Conservation (phyloP, 1,284 basidiomycete species). For the Cystobasidiaceae sp. region DNA sequence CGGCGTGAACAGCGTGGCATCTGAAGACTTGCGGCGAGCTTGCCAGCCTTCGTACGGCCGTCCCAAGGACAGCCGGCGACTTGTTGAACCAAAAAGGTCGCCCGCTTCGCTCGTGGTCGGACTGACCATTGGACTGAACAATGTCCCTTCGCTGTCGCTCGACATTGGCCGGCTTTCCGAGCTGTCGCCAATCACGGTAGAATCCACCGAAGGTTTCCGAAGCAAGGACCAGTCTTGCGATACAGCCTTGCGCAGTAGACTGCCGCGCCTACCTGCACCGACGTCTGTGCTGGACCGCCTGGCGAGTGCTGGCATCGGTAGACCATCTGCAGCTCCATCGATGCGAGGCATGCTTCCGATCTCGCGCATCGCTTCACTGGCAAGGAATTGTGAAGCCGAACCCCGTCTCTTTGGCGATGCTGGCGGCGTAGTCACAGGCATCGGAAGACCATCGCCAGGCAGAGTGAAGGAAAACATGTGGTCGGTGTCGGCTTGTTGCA, state of each 20-base stretch:
- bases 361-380: neutral
- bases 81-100: too few relatives aligned
- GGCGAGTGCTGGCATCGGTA: neutral
- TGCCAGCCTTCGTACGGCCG: too few relatives aligned
- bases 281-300: neutral
- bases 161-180: too few relatives aligned
- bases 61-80: too few relatives aligned
- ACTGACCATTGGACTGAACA: too few relatives aligned
- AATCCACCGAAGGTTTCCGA: too few relatives aligned
- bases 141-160: too few relatives aligned
- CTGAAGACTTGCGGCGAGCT: neutral
- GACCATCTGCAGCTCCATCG: neutral
- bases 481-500: neutral
- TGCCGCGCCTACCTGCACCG: too few relatives aligned
- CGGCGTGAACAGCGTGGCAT: slow-evolving; percentile 4
- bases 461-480: neutral
- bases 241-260: too few relatives aligned
- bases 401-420: neutral
- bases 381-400: neutral
- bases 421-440: neutral
- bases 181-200: too few relatives aligned
- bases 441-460: neutral
- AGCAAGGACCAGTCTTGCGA: too few relatives aligned
- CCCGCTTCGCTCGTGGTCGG: too few relatives aligned
- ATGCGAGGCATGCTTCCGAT: neutral